Percentiles rank a stretch among this genome's conserved stretches.
Evolutionary conservation across 345 rosid genomes (phyloP).

Genomic region (Murraya paniculata): DNA sequence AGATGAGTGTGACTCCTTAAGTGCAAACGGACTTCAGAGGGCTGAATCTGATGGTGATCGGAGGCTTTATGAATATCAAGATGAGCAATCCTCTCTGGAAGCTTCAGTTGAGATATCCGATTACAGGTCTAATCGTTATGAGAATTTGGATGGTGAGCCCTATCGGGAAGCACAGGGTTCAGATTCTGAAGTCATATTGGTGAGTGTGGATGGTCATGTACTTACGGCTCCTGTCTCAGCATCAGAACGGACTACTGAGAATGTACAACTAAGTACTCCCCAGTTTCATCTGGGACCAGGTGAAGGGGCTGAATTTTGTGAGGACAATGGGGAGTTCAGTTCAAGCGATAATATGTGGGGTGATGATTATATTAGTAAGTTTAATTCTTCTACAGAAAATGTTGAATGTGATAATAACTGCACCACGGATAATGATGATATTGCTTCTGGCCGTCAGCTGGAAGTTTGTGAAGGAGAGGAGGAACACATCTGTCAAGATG

Average conservation of each 20-base stretch:
- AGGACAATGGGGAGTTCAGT: conserved; percentile 55
- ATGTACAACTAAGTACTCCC: conserved; percentile 59
- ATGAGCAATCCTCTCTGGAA: conserved; percentile 52
- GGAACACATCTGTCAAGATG: conserved; percentile 31
- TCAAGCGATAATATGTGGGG: conserved; percentile 53
- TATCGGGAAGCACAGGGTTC: conserved; percentile 47
- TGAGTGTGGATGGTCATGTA: conserved; percentile 83
- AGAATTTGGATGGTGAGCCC: conserved; percentile 43
- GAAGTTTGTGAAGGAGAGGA: conserved; percentile 34
- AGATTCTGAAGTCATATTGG: conserved; percentile 73
- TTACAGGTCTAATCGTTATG: conserved; percentile 50
- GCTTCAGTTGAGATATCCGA: conserved; percentile 46
- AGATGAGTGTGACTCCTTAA: conserved; percentile 41
- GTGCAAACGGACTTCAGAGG: conserved; percentile 46
- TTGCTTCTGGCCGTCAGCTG: conserved; percentile 25
- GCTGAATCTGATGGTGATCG: conserved; percentile 64
- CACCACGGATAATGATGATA: conserved; percentile 14
- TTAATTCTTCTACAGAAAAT: conserved; percentile 37
- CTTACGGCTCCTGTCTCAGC: conserved; percentile 73
- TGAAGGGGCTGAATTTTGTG: conserved; percentile 62
- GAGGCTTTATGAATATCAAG: conserved; percentile 73
- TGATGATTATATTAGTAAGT: conserved; percentile 40
- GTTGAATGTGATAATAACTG: conserved; percentile 24
- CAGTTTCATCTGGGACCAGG: conserved; percentile 84
- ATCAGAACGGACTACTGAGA: conserved; percentile 56